Percentiles rank a stretch among this genome's conserved stretches.
phyloP scores from a whole-genome alignment of 257 asterid species.

The Salvia splendens region DNA sequence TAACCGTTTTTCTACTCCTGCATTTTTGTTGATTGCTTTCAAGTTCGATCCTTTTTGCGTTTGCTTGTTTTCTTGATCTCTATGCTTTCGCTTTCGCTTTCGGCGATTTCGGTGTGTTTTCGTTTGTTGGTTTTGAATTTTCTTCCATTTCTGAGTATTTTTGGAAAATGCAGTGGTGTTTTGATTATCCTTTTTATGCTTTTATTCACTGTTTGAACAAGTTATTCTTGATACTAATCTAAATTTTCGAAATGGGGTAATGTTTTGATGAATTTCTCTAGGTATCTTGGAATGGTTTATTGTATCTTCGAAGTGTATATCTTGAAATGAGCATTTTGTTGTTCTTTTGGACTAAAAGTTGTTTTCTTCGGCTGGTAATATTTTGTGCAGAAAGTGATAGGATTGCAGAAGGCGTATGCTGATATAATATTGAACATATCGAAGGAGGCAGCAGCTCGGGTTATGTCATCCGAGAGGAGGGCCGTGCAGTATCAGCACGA shows the following conservation, averaged over 20 bases:
- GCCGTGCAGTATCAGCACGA: slow-evolving; percentile 62
- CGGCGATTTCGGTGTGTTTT: slow-evolving; percentile 1
- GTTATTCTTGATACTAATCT: neutral
- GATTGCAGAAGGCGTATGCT: slow-evolving; percentile 72
- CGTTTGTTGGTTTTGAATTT: neutral
- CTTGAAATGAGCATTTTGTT: slow-evolving; percentile 13
- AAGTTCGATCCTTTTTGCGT: slow-evolving; percentile 26
- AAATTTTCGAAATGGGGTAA: slow-evolving; percentile 15
- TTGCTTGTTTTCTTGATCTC: neutral
- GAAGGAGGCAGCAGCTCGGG: slow-evolving; percentile 74
- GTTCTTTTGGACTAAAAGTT: slow-evolving; percentile 4
- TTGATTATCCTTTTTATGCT: slow-evolving; percentile 9
- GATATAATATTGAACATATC: slow-evolving; percentile 71
- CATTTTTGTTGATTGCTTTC: slow-evolving; percentile 29
- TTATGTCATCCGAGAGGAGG: slow-evolving; percentile 64
- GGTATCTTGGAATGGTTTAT: slow-evolving; percentile 17
- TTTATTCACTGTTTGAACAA: neutral
- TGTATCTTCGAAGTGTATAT: neutral
- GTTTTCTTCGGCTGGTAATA: slow-evolving; percentile 23
- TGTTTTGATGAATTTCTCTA: neutral
- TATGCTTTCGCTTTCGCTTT: slow-evolving; percentile 8
- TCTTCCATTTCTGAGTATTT: too few relatives aligned
- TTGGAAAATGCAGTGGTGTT: slow-evolving; percentile 20
- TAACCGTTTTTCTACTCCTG: slow-evolving; percentile 38
- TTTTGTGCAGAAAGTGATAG: slow-evolving; percentile 55